Evolutionary conservation across 768 basidiomycete species (phyloP).

Genomic region (Tephrocybe rancida): DNA sequence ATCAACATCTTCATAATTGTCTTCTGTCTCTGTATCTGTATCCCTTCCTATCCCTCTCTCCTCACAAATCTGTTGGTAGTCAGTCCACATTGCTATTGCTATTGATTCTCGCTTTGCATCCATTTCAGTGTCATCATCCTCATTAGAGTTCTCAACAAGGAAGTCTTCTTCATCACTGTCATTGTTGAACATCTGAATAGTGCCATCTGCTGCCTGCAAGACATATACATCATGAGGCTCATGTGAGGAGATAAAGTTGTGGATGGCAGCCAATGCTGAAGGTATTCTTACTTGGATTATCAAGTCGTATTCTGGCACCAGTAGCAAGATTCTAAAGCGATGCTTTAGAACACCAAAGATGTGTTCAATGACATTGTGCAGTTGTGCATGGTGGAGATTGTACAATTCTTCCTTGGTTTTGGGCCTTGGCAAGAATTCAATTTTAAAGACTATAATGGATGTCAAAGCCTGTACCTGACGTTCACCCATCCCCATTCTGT

Average conservation of each 20-base stretch:
- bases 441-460: neutral
- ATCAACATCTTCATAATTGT: neutral
- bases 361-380: constrained; percentile 26
- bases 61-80: constrained; percentile 9
- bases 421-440: constrained; percentile 13
- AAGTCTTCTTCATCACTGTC: neutral
- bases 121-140: no score
- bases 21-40: neutral
- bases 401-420: constrained; percentile 24
- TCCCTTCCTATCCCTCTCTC: neutral
- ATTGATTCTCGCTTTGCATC: constrained; percentile 14
- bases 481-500: neutral
- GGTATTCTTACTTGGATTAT: constrained; percentile 18
- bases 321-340: neutral
- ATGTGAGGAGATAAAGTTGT: constrained; percentile 20
- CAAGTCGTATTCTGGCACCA: constrained; percentile 14
- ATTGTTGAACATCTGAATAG: neutral
- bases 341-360: constrained; percentile 27
- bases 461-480: neutral
- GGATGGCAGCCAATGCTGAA: constrained; percentile 18
- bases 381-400: constrained; percentile 25
- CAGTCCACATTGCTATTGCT: constrained; percentile 21
- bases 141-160: neutral
- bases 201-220: neutral
- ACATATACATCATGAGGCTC: constrained; percentile 12